Conservation (phyloP, 2,329 filamentous ascomycete genomes). For the Ilyonectria sp. region DNA sequence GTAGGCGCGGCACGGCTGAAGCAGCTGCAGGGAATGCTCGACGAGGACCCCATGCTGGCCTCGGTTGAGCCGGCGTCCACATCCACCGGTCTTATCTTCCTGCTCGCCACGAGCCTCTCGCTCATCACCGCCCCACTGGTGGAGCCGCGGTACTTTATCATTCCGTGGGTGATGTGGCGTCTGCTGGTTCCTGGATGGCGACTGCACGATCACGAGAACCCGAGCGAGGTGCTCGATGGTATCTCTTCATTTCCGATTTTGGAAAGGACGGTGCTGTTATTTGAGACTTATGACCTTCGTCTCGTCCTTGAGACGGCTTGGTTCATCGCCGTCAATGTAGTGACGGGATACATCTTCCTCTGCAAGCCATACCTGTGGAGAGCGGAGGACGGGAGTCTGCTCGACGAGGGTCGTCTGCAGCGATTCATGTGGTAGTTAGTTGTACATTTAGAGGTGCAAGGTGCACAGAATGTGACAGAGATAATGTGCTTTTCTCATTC, state of each 20-base stretch:
- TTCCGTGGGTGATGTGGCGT: conserved; percentile 95
- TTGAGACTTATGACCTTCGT: conserved; percentile 60
- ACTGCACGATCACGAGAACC: conserved; percentile 38
- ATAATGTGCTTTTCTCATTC: conserved; percentile 31
- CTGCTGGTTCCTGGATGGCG: conserved; percentile 77
- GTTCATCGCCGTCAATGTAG: conserved; percentile 76
- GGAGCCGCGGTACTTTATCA: conserved; percentile 95
- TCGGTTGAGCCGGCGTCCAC: conserved; percentile 56
- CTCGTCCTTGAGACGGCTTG: conserved; percentile 76
- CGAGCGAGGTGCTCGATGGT: neutral
- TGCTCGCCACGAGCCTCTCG: conserved; percentile 81
- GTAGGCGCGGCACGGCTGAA: conserved; percentile 18
- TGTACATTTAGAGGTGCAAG: neutral
- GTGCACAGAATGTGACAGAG: neutral
- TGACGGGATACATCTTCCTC: conserved; percentile 81
- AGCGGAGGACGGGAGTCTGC: conserved; percentile 63
- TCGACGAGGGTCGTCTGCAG: conserved; percentile 74
- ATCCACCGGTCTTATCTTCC: conserved; percentile 69
- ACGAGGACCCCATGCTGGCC: conserved; percentile 45
- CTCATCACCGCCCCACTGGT: conserved; percentile 92
- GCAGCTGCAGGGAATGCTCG: conserved; percentile 36
- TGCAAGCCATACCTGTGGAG: conserved; percentile 78
- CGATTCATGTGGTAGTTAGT: conserved; percentile 82
- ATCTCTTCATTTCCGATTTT: conserved; percentile 21
- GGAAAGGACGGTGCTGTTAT: conserved; percentile 19